These are phyloP conservation scores for Amylostereum areolatum DNA, from an alignment of 1,284 basidiomycete genomes.

Conservation along the genomic window DNA sequence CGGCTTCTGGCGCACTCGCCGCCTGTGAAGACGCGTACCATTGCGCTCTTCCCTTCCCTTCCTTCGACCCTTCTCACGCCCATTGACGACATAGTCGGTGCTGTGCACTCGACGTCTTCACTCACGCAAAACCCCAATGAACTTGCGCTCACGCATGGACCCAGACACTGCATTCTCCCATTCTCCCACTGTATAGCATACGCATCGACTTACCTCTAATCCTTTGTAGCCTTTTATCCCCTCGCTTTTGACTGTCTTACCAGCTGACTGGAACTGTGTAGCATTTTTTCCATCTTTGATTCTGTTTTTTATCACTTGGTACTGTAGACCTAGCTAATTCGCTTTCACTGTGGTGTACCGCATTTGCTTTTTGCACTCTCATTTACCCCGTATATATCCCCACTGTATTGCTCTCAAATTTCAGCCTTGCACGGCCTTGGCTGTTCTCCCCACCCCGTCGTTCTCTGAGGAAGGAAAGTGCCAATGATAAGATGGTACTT, in stretches of 20 bases:
- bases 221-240: too few relatives aligned
- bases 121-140: slow-evolving; percentile 19
- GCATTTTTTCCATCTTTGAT: slow-evolving; percentile 5
- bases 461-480: too few relatives aligned
- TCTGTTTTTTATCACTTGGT: slow-evolving; percentile 12
- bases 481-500: too few relatives aligned
- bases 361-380: slow-evolving; percentile 15
- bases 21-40: slow-evolving; percentile 23
- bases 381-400: slow-evolving; percentile 17
- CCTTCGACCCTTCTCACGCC: slow-evolving; percentile 24
- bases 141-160: not conserved
- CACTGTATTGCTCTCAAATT: slow-evolving; percentile 20
- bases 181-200: too few relatives aligned
- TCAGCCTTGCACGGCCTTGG: not conserved
- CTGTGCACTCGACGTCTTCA: slow-evolving; percentile 19
- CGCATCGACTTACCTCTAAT: too few relatives aligned
- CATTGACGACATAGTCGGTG: slow-evolving; percentile 12
- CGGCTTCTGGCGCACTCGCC: slow-evolving; percentile 43
- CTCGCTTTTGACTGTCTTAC: too few relatives aligned
- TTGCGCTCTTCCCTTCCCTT: slow-evolving; percentile 5
- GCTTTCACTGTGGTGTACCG: not conserved
- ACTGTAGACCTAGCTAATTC: not conserved
- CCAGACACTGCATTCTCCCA: slow-evolving; percentile 10
- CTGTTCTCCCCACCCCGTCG: too few relatives aligned
- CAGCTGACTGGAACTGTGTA: too few relatives aligned